Conservation (phyloP, 2,329 filamentous ascomycete genomes). For the Pseudovirgaria hyperparasitica region DNA sequence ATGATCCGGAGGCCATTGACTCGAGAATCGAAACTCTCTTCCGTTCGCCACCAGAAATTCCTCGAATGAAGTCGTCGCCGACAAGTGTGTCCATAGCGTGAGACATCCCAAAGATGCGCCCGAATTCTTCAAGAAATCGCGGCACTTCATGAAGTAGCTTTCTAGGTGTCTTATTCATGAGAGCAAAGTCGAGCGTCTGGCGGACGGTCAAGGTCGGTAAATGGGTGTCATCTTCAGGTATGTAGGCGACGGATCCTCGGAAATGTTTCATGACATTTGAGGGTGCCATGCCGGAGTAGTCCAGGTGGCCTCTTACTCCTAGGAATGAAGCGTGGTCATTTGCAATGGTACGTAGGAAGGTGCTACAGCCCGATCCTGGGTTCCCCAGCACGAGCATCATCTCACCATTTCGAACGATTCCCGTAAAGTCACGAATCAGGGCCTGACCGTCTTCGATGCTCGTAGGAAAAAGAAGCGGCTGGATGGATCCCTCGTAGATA, state of each 20-base stretch:
- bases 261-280: too few relatives aligned
- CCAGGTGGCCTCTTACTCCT: too few relatives aligned
- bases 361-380: slow-evolving; percentile 50
- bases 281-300: too few relatives aligned
- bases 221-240: slow-evolving; percentile 76
- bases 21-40: slow-evolving; percentile 76
- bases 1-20: slow-evolving; percentile 63
- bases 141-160: slow-evolving; percentile 64
- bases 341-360: slow-evolving; percentile 42
- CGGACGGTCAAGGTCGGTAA: slow-evolving; percentile 76
- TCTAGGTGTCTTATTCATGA: slow-evolving; percentile 73
- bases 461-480: too few relatives aligned
- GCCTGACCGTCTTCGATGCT: too few relatives aligned
- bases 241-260: slow-evolving; percentile 74
- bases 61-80: slow-evolving; percentile 68
- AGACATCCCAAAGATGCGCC: slow-evolving; percentile 58
- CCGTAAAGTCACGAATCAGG: slow-evolving; percentile 57
- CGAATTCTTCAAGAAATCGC: slow-evolving; percentile 54
- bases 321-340: too few relatives aligned
- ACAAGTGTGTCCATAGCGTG: slow-evolving; percentile 65
- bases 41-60: slow-evolving; percentile 66
- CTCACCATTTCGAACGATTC: slow-evolving; percentile 53
- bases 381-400: slow-evolving; percentile 77
- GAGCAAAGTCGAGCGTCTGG: slow-evolving; percentile 73
- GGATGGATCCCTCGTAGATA: too few relatives aligned